Percentiles rank a stretch among this genome's conserved stretches.
phyloP scores from a whole-genome alignment of 768 basidiomycete species.

The Peribolospora baueri region DNA sequence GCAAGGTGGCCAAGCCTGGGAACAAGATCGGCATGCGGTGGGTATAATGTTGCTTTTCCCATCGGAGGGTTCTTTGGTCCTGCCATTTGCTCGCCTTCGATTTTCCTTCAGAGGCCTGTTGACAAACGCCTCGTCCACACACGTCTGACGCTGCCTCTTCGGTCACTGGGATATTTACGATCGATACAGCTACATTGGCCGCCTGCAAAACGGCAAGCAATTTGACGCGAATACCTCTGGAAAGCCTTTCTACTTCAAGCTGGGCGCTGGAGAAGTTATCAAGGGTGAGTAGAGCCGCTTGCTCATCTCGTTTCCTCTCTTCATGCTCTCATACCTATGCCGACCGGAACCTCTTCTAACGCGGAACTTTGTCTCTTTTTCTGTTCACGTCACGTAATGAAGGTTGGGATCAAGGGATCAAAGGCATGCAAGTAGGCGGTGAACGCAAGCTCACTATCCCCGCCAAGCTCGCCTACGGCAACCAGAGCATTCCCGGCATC shows the following conservation, averaged over 20 bases:
- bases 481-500: slow-evolving; percentile 33
- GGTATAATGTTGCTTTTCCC: slow-evolving; percentile 26
- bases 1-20: slow-evolving; percentile 68
- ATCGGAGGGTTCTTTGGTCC: neutral
- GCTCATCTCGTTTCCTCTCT: neutral
- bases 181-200: neutral
- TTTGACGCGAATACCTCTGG: slow-evolving; percentile 68
- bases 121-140: neutral
- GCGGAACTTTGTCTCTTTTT: slow-evolving; percentile 14
- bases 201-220: slow-evolving; percentile 4
- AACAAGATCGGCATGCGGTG: slow-evolving; percentile 67
- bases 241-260: slow-evolving; percentile 42
- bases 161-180: neutral
- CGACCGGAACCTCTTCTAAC: too few species aligned
- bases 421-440: slow-evolving; percentile 68
- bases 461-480: slow-evolving; percentile 39
- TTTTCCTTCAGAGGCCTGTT: slow-evolving; percentile 15
- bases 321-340: slow-evolving; percentile 11
- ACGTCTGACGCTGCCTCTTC: neutral
- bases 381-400: neutral
- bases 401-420: slow-evolving; percentile 69
- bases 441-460: slow-evolving; percentile 62
- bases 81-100: slow-evolving; percentile 24
- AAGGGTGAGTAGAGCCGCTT: slow-evolving; percentile 24
- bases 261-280: slow-evolving; percentile 79